Evolutionary conservation across 2,329 filamentous ascomycete genomes (phyloP), one percentile per base, ranked within the genome.

Genomic region (Trichophyton verrucosum): DNA sequence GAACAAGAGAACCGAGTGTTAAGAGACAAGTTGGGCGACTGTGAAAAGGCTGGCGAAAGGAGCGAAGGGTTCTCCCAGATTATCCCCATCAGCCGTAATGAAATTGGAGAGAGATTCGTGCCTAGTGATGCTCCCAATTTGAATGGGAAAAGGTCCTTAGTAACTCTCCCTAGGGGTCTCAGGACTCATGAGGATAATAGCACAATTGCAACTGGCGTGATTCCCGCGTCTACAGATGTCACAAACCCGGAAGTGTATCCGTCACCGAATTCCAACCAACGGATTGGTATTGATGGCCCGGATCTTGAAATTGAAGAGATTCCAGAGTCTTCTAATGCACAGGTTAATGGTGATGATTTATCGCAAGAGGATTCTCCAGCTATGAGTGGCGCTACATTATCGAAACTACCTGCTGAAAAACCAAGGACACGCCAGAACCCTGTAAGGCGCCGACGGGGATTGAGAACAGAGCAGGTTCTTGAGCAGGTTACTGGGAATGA

Each of bases 1-100:
- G 24, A 36, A 42, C 24, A 27, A 9, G 61, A 63, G 22, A 63
- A 63, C 58, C 59, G 20, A 15, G 22, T 24, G n/a, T 33, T 63
- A 17, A 49, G 53, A 9, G 47, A 24, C 8, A 61, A 30, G 24
- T 15, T 63, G 20, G 57, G 58, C 11, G 22, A 13, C 33, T 13
- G 9, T 38, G 33, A 38, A 11, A 24, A 22, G 3, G 20, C 11
- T 1, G 20, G 22, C 6, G 22, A 51, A 24, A 13, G 11, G 20
- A 51, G 46, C 20, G 46, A 47, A 47, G 20, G 8, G 8, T 5
- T 24, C 5, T 47, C 17, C 2, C 44, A 9, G 9, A 1, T 15
- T 27, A 24, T 9, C 20, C 13, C 22, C 3, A 3, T 17, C n/a
- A 44, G 2, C 15, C 56, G 9, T 30, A 38, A 15, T 3, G 56